A percentile compares a stretch with the other conserved stretches of the same genome.
Evolutionary conservation across 768 basidiomycete species (phyloP).

Genomic region (Boletus coccyginus): DNA sequence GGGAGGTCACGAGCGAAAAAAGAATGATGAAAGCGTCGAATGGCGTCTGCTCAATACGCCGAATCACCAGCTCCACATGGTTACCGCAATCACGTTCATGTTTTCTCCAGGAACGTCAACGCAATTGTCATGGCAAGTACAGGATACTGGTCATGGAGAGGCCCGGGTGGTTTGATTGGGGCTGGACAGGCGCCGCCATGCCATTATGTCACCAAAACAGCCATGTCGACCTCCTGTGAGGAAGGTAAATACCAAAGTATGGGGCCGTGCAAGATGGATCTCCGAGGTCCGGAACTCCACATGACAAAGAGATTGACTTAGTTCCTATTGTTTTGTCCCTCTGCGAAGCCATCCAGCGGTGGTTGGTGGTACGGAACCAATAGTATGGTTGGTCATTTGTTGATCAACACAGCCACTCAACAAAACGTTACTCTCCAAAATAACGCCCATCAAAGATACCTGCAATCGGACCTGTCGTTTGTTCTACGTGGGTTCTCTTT

Average conservation of each 20-base stretch:
- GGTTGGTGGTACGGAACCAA: too few species aligned
- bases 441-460: conserved; percentile 15
- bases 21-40: too few species aligned
- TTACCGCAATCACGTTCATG: too few species aligned
- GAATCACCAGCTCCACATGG: not conserved
- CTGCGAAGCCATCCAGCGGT: too few species aligned
- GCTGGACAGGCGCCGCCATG: not conserved
- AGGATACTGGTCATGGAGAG: not conserved
- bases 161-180: not conserved
- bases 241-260: too few species aligned
- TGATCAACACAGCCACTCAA: conserved; percentile 12
- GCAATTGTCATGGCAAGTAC: not conserved
- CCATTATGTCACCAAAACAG: not conserved
- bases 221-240: not conserved
- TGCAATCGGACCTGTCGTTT: conserved; percentile 26
- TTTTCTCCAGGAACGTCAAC: not conserved
- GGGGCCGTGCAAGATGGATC: too few species aligned
- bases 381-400: too few species aligned
- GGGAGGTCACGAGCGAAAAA: too few species aligned
- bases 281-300: too few species aligned
- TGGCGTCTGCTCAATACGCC: not conserved
- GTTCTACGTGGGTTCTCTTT: conserved; percentile 13
- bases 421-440: conserved; percentile 4
- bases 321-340: not conserved
- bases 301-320: not conserved